A percentile compares a stretch with the other conserved stretches of the same genome.
Evolutionary conservation across 805 yeast genomes (phyloP).

Genomic region (Teunomyces tritomae): DNA sequence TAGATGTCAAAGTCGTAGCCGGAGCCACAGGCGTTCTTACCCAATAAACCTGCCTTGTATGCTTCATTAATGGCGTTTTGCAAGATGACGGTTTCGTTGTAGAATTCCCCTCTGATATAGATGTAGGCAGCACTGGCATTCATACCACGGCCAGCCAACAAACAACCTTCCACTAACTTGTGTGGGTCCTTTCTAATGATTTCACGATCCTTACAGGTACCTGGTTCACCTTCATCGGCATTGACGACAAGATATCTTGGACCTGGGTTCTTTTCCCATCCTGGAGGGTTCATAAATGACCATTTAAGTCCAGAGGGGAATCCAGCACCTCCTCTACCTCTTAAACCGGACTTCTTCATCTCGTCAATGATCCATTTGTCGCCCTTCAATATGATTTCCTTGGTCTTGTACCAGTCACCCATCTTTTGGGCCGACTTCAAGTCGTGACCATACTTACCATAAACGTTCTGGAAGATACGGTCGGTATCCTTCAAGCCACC

Average conservation of each 20-base stretch:
- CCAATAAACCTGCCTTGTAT: conserved; percentile 73
- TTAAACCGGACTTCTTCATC: conserved; percentile 76
- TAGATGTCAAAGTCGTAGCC: conserved; percentile 82
- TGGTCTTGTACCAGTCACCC: conserved; percentile 93
- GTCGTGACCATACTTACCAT: conserved; percentile 72
- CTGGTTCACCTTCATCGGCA: conserved; percentile 95
- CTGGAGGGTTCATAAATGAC: conserved; percentile 95
- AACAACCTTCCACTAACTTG: conserved; percentile 88
- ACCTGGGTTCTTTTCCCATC: conserved; percentile 89
- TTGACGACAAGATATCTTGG: conserved; percentile 86
- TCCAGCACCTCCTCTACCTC: conserved; percentile 95
- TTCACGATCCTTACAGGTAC: conserved; percentile 91
- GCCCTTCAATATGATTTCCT: conserved; percentile 78
- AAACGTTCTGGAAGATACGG: conserved; percentile 82
- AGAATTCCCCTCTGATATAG: conserved; percentile 88
- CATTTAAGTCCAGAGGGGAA: conserved; percentile 89
- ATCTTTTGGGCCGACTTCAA: conserved; percentile 69
- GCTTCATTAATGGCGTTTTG: conserved; percentile 88
- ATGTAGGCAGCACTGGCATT: conserved; percentile 91
- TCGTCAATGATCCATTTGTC: conserved; percentile 89
- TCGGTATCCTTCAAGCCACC: conserved; percentile 83
- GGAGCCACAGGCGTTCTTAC: conserved; percentile 83
- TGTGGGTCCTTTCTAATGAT: conserved; percentile 90
- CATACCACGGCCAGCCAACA: conserved; percentile 87
- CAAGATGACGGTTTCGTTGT: conserved; percentile 70